Conservation (phyloP, 1,139 yeast genomes). For the Candida dubliniensis region DNA sequence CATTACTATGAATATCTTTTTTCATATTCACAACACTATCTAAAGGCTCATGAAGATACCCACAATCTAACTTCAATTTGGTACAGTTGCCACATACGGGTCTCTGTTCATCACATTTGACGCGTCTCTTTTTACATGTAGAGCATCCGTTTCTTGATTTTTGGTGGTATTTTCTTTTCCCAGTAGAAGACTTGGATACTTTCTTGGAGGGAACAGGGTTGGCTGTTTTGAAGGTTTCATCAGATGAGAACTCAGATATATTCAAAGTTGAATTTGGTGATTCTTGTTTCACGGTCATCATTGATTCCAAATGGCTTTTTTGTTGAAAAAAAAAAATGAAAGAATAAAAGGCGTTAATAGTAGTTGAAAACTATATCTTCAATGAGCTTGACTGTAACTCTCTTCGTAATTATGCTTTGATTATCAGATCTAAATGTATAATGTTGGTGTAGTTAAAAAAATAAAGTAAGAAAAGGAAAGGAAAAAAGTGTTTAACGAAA, state of each 20-base stretch:
- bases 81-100: constrained; percentile 80
- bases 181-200: constrained; percentile 27
- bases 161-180: constrained; percentile 73
- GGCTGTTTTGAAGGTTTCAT: background rate
- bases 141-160: constrained; percentile 87
- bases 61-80: constrained; percentile 75
- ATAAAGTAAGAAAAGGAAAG: no score
- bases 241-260: background rate
- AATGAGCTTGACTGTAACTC: background rate
- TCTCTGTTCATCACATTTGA: constrained; percentile 86
- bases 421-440: no score
- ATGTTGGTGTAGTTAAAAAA: no score
- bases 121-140: constrained; percentile 84
- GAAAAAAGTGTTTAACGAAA: no score
- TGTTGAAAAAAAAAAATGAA: constrained; percentile 2
- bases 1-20: constrained; percentile 1
- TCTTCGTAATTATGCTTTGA: no score
- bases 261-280: constrained; percentile 7
- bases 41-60: constrained; percentile 36
- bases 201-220: background rate
- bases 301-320: background rate
- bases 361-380: background rate
- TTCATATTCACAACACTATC: background rate
- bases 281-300: constrained; percentile 2
- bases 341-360: background rate